These are phyloP conservation scores for Xylaria acuta DNA, from an alignment of 495 filamentous ascomycete genomes.

Conservation along the genomic window DNA sequence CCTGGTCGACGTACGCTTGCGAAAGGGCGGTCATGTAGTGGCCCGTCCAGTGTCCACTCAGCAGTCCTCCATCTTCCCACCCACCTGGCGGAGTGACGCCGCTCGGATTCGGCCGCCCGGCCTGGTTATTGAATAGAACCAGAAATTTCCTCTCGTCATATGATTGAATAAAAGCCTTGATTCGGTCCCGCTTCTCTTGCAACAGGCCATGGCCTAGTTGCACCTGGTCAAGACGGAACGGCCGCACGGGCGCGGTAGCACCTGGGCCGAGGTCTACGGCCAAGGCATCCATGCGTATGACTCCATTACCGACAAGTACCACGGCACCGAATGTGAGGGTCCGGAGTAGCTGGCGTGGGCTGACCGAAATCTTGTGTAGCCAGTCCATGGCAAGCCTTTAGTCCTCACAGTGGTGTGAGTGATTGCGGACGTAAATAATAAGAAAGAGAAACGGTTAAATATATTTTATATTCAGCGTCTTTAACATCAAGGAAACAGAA, in stretches of 20 bases:
- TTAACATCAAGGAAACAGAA: neutral
- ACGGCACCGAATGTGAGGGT: conserved; percentile 16
- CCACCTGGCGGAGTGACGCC: conserved; percentile 32
- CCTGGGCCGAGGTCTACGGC: conserved; percentile 30
- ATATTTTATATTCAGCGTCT: neutral
- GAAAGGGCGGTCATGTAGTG: conserved; percentile 37
- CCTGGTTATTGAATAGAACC: conserved; percentile 36
- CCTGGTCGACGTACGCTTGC: conserved; percentile 34
- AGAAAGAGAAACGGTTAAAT: neutral
- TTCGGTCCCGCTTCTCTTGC: conserved; percentile 36
- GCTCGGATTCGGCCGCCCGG: conserved; percentile 29
- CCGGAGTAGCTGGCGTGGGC: conserved; percentile 25
- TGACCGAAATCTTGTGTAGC: conserved; percentile 6
- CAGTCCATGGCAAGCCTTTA: conserved; percentile 19
- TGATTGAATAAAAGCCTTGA: conserved; percentile 31
- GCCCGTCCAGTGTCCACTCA: conserved; percentile 35
- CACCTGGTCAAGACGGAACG: conserved; percentile 34
- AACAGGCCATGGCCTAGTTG: conserved; percentile 29
- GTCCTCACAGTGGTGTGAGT: neutral
- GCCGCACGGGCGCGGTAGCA: conserved; percentile 33
- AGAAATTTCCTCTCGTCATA: conserved; percentile 32
- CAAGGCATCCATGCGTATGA: conserved; percentile 15
- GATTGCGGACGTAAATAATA: neutral
- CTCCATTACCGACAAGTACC: conserved; percentile 19
- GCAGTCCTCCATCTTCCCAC: conserved; percentile 35